phyloP scores from a whole-genome alignment of 2,329 filamentous ascomycete species.

The Diplodia corticola region DNA sequence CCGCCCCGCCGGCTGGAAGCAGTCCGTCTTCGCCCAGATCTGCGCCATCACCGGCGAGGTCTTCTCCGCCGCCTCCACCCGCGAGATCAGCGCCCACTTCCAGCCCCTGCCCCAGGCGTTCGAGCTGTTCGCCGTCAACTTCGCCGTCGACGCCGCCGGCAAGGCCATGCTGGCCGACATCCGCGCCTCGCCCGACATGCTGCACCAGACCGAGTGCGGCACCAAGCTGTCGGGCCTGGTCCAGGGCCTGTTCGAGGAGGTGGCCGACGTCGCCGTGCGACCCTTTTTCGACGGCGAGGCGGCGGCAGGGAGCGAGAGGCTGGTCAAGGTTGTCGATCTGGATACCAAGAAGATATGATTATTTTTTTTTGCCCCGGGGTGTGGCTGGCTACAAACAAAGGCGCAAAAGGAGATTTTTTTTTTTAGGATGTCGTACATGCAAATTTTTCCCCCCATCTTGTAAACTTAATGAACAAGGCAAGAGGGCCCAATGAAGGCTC shows the following conservation, averaged over 20 bases:
- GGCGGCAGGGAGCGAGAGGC: slow-evolving; percentile 27
- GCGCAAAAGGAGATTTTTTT: too few relatives aligned
- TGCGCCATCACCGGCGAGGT: slow-evolving; percentile 70
- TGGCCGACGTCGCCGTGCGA: slow-evolving; percentile 66
- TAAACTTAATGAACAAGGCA: too few relatives aligned
- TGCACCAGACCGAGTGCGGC: slow-evolving; percentile 51
- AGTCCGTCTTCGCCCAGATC: slow-evolving; percentile 70
- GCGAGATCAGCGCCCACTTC: slow-evolving; percentile 85
- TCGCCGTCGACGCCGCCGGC: slow-evolving; percentile 58
- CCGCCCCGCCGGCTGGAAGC: slow-evolving; percentile 49
- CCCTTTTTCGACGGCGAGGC: slow-evolving; percentile 60
- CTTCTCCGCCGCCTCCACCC: slow-evolving; percentile 77
- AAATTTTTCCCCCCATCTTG: too few relatives aligned
- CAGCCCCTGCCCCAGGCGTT: slow-evolving; percentile 85
- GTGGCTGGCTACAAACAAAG: too few relatives aligned
- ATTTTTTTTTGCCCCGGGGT: neutral
- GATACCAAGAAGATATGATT: slow-evolving; percentile 44
- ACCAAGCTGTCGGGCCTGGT: slow-evolving; percentile 70
- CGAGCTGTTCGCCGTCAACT: slow-evolving; percentile 90
- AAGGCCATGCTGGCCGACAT: slow-evolving; percentile 3
- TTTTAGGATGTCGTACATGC: too few relatives aligned
- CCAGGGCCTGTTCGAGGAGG: slow-evolving; percentile 72
- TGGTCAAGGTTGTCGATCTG: slow-evolving; percentile 48
- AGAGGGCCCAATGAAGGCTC: too few relatives aligned
- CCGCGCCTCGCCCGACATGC: neutral